Conservation (phyloP, 2,329 filamentous ascomycete species). For the Blastomyces emzantsi region DNA sequence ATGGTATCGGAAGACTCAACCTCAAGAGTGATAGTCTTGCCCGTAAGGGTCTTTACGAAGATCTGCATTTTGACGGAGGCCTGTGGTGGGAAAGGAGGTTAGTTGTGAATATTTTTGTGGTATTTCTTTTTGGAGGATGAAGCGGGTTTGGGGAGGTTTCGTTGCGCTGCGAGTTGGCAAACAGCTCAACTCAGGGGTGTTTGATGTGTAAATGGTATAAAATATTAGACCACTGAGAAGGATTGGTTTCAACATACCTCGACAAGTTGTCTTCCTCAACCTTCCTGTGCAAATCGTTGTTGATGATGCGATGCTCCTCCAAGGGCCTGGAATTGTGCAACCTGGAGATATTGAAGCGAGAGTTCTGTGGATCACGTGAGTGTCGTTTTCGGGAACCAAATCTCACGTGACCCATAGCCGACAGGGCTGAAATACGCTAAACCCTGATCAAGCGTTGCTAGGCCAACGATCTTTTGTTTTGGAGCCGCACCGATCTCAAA, state of each 20-base stretch:
- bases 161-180: no score
- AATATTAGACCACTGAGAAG: not conserved
- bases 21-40: slow-evolving; percentile 99
- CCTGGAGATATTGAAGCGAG: slow-evolving; percentile 8
- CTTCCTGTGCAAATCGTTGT: slow-evolving; percentile 36
- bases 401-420: not conserved
- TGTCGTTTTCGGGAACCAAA: not conserved
- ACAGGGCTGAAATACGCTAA: slow-evolving; percentile 11
- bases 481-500: not conserved
- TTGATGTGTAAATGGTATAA: not conserved
- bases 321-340: slow-evolving; percentile 19
- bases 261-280: slow-evolving; percentile 56
- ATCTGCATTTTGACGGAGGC: slow-evolving; percentile 45
- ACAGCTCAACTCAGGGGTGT: no score
- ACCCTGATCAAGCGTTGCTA: slow-evolving; percentile 13
- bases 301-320: slow-evolving; percentile 11
- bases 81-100: slow-evolving; percentile 17
- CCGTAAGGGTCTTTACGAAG: slow-evolving; percentile 69
- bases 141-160: no score
- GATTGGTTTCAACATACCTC: slow-evolving; percentile 39
- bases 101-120: not conserved
- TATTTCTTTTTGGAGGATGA: not conserved
- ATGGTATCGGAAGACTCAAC: slow-evolving; percentile 99
- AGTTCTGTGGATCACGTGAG: slow-evolving; percentile 28
- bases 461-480: slow-evolving; percentile 15